Evolutionary conservation across 2,329 filamentous ascomycete genomes (phyloP), one percentile per base, ranked within the genome.

Genomic region (Talaromyces piceae): DNA sequence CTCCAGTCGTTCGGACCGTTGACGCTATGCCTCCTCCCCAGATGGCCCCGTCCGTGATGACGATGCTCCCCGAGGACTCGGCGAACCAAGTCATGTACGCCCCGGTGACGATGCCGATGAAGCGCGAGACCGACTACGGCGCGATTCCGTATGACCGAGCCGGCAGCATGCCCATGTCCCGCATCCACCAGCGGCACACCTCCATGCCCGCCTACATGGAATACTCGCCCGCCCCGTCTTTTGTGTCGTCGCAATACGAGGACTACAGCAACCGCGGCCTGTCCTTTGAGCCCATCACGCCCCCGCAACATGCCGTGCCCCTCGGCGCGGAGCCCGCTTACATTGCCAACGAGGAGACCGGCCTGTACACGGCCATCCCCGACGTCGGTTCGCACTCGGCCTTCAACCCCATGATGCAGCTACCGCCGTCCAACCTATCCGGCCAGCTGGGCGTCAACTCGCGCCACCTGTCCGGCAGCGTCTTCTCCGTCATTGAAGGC

Each of bases 141-240:
- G 84, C 87, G 55, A 77, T 91, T 58, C 88, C 91, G 69, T 96
- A 94, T 75, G 93, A 94, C 70, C 88, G 93, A 65, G 94, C 93
- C 63, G 89, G 89, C 61, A 88, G 91, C 1, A 80, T 96, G 57
- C 79, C 82, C 37, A 46, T 53, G 22, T 49, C 45, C 31, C 87
- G 91, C 64, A 77, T 85, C 48, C 90, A 95, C 72, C 88, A 95
- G 69, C 86, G 93, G 52, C 91, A 97, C 72, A 87, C 91, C 55
- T 98, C 93, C n/a, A 96, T 98, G 90, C 93, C 93, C 46, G 87
- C 90, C 18, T 98, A 95, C 68, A 85, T 97, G 69, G 93, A 98
- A 72, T 98, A 97, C 76, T 98, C 93, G 13, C 93, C 93, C 49
- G 93, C 93, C 0, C 93, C 93, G 2, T 97, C 93, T 1, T 97